These are phyloP conservation scores for Backusella luteola DNA, from an alignment of 192 early-diverging fungal species.

Conservation along the genomic window DNA sequence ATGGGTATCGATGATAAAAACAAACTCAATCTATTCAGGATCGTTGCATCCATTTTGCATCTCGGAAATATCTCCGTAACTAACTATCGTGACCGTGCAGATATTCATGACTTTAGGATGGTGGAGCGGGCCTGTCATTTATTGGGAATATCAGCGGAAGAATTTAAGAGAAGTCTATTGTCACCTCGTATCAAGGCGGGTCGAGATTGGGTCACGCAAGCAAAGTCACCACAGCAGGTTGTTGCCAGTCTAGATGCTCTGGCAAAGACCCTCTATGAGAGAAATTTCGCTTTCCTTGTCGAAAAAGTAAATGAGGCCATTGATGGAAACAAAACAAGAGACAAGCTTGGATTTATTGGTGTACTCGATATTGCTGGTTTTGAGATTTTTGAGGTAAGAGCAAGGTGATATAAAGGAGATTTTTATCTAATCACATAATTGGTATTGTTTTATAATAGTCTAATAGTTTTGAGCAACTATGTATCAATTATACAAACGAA, in stretches of 20 bases:
- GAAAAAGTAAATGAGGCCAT: conserved; percentile 83
- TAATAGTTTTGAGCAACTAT: conserved; percentile 98
- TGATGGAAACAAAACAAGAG: conserved; percentile 54
- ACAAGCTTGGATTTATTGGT: conserved; percentile 89
- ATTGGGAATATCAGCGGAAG: conserved; percentile 82
- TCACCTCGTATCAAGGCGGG: conserved; percentile 93
- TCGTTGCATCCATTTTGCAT: conserved; percentile 87
- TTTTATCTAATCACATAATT: background rate
- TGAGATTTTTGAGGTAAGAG: conserved; percentile 90
- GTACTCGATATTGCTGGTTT: conserved; percentile 99
- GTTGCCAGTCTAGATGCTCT: conserved; percentile 88
- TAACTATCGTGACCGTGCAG: conserved; percentile 81
- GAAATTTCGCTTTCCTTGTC: conserved; percentile 92
- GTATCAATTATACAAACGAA: conserved; percentile 99
- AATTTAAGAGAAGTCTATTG: conserved; percentile 84
- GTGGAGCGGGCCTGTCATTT: conserved; percentile 93
- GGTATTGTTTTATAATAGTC: conserved; percentile 44
- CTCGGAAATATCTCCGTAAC: conserved; percentile 89
- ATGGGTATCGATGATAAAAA: conserved; percentile 80
- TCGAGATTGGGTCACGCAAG: conserved; percentile 93
- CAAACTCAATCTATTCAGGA: conserved; percentile 77
- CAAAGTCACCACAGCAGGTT: conserved; percentile 84
- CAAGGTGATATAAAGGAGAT: background rate
- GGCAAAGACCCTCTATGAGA: conserved; percentile 89
- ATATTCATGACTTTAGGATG: conserved; percentile 70